Evolutionary conservation across 148 eudicot species (phyloP).

Genomic region (Polygonum aviculare): DNA sequence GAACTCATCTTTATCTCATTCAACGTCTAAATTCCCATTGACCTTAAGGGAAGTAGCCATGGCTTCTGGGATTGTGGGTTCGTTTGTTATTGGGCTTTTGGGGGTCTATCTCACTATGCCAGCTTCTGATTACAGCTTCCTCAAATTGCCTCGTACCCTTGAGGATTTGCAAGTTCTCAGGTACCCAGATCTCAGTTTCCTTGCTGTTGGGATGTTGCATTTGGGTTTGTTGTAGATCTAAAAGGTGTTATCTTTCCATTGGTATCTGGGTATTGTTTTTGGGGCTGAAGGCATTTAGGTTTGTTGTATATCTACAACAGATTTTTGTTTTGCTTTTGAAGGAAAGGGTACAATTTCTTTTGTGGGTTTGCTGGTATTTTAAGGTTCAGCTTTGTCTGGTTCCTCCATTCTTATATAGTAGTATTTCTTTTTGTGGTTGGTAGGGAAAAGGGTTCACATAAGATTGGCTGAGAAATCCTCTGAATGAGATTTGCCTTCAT

Average conservation of each 20-base stretch:
- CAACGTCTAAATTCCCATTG: constrained; percentile 29
- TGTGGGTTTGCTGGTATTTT: background rate
- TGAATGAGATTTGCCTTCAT: background rate
- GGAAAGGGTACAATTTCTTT: background rate
- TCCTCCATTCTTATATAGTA: background rate
- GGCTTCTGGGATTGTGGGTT: constrained; percentile 54
- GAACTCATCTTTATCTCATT: background rate
- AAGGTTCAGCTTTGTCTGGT: background rate
- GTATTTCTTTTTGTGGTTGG: background rate
- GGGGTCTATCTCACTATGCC: constrained; percentile 84
- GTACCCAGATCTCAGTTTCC: constrained; percentile 22
- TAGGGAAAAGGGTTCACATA: background rate
- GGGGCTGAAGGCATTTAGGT: background rate
- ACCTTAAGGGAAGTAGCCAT: constrained; percentile 53
- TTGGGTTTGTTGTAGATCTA: background rate
- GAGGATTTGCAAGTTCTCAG: constrained; percentile 78
- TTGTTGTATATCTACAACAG: too few species aligned
- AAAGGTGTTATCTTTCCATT: background rate
- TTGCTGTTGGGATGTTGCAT: background rate
- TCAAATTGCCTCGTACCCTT: constrained; percentile 72
- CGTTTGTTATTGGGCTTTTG: constrained; percentile 47
- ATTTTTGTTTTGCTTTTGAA: background rate
- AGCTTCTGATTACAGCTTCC: constrained; percentile 89
- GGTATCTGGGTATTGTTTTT: background rate
- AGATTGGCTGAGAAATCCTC: too few species aligned